Base-by-base conservation (phyloP, 2,329 filamentous ascomycete species). In the Furcasterigmium furcatum region DNA sequence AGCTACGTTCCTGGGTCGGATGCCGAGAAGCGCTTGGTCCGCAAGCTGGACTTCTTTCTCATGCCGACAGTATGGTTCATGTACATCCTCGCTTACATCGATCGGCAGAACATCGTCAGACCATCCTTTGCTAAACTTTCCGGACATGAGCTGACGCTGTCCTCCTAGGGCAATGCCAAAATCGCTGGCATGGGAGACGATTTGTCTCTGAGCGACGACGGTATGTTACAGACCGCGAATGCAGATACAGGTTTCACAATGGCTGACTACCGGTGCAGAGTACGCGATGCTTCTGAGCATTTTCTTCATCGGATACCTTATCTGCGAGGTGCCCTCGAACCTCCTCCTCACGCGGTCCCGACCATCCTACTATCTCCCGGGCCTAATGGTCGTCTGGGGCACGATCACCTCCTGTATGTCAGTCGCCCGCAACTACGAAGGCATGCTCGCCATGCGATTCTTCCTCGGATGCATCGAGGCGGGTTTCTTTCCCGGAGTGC, bases 331-430 rank as follows among this genome's bases (percentile, higher is more conserved):
- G 1, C 75, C 75, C 0, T 74, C 70, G 41, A 80, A 78, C 58
- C 70, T 79, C 55, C 60, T 77, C 14, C 64, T 80, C 19, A 66
- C 70, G 20, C 66, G 66, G 32, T 67, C 69, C 9, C 64, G 66
- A 35, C 76, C 75, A 1, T 76, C 72, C 0, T 55, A 71, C 13
- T 79, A 74, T 53, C 59, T 75, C 3, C 68, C 74, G 0, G 53
- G 56, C 9, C 73, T 77, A 51, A 79, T 82, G 77, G 58, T 72
- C 4, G 52, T 72, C 3, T 82, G 79, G 80, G 71, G 74, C 22
- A 53, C 55, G 0, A 56, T 76, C 21, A 72, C 70, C 5, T 70
- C 68, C 45, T 63, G 67, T 49, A 79, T 79, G 73, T 70, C 69
- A 9, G 65, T 60, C 1, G 65, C 73, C 47, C 57, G 73, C 10